Evolutionary conservation across 371 early-diverging fungal genomes (phyloP), one percentile per base, ranked within the genome.

Genomic region (Mortierella sp.): DNA sequence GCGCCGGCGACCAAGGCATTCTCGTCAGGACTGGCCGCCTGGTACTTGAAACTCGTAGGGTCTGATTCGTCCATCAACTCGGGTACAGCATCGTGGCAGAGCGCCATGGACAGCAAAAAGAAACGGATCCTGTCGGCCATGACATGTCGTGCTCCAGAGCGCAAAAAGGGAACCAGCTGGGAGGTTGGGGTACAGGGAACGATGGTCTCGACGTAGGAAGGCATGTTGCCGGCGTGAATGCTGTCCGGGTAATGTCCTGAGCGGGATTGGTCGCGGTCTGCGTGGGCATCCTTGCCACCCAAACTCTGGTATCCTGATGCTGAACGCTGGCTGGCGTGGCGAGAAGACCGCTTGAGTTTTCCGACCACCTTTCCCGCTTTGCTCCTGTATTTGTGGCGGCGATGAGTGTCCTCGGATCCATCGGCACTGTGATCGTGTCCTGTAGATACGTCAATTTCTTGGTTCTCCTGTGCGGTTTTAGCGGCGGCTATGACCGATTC

Each of bases 11-110:
- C 98, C 65, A 99, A 88, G 0, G 98, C 98, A 76, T 94, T 96
- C 87, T 99, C 99, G 83, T 99, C 99, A 3, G 99, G 99, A 4
- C 97, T 97, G 10, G 97, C 93, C 0, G 97, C 96, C 85, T 97
- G 96, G 88, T 97, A 98, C 70, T 88, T 91, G 65, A 94, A 87
- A 14, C 88, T 82, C 73, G 89, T 88, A 18, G 88, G 83, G 58
- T 92, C 90, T 1, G 87, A 79, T 54, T 88, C 83, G 63, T 90
- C 90, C 43, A 90, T 88, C 10, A 88, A 71, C 71, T 91, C 91
- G 0, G 95, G 95, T 79, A 97, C 95, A 43, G 95, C 98, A 3
- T 97, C 97, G 81, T 99, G 98, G 83, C 99, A 99, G 11, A 98
- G 91, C 0, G 97, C 95, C 54, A 99, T 88, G 16, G 97, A 90